Conservation (phyloP, 2,329 filamentous ascomycete species). For the Colletotrichum sp. region DNA sequence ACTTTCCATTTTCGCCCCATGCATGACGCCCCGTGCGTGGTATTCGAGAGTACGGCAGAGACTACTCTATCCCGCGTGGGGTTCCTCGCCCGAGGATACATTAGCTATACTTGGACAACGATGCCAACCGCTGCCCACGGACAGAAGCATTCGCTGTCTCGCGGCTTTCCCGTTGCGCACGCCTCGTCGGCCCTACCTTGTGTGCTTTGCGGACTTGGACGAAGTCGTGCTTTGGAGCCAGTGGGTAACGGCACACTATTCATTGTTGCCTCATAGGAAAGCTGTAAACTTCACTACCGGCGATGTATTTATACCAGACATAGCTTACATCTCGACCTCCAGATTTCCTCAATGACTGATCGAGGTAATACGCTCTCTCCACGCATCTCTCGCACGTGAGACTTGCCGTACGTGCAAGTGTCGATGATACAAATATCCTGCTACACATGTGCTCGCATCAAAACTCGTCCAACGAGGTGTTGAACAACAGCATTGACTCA, state of each 20-base stretch:
- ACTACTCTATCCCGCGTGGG: background rate
- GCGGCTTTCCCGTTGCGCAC: background rate
- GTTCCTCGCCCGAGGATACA: background rate
- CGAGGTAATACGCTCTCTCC: background rate
- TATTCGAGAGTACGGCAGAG: too few species aligned
- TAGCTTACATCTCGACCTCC: background rate
- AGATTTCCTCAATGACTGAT: background rate
- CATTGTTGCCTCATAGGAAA: too few species aligned
- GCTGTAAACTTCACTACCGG: too few species aligned
- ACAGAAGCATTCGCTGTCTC: background rate
- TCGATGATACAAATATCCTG: background rate
- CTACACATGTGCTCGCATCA: background rate
- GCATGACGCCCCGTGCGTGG: too few species aligned
- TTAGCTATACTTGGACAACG: background rate
- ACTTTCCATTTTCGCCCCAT: too few species aligned
- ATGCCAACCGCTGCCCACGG: background rate
- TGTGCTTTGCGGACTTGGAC: too few species aligned
- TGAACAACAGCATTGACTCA: background rate
- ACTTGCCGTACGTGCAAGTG: background rate
- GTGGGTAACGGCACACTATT: too few species aligned
- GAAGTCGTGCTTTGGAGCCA: too few species aligned
- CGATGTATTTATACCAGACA: background rate
- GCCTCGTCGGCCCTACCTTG: too few species aligned
- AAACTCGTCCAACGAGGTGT: background rate
- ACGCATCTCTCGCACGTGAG: too few species aligned